Conservation (phyloP, 78 protist species). For the Paulinella micropora region DNA sequence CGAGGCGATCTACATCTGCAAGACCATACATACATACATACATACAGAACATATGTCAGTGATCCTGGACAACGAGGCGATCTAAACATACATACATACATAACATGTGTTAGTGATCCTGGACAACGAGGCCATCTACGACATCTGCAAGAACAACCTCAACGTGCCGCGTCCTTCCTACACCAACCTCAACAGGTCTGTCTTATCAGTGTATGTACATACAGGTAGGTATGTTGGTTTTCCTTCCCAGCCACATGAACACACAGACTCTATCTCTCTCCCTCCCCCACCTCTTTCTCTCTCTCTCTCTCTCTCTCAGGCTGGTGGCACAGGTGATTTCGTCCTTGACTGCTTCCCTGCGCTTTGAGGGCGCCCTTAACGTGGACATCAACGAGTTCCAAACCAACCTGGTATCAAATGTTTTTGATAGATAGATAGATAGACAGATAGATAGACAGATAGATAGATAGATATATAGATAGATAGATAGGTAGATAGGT, state of each 20-base stretch:
- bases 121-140: slow-evolving; percentile 95
- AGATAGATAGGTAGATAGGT: no score
- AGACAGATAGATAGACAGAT: no score
- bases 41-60: not conserved
- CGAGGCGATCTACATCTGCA: slow-evolving; percentile 77
- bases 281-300: no score
- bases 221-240: no score
- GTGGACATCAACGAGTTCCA: slow-evolving; percentile 96
- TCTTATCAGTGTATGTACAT: no score
- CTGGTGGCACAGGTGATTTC: slow-evolving; percentile 87
- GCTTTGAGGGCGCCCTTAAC: slow-evolving; percentile 94
- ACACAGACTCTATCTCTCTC: no score
- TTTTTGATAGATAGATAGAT: no score
- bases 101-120: slow-evolving; percentile 53
- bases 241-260: no score
- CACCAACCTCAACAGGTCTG: slow-evolving; percentile 95
- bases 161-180: slow-evolving; percentile 90
- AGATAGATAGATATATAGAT: no score
- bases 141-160: slow-evolving; percentile 85
- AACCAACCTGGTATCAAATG: slow-evolving; percentile 93
- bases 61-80: not conserved
- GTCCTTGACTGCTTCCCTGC: slow-evolving; percentile 90
- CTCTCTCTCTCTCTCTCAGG: no score
- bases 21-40: no score
- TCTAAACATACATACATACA: no score